phyloP scores from a whole-genome alignment of 306 rosid genomes.

The Glycyrrhiza uralensis region DNA sequence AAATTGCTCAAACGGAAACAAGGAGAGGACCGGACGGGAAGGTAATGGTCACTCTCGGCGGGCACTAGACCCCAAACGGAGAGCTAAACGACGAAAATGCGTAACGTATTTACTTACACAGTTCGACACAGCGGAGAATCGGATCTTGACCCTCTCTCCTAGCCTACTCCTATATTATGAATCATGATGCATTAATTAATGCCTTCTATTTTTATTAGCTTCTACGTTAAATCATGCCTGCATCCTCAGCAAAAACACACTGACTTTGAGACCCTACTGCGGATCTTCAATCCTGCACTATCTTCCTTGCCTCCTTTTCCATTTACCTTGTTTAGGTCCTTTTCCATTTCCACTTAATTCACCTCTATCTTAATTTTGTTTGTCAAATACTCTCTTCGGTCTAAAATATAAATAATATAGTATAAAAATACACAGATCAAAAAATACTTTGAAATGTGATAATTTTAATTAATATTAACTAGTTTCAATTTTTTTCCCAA shows the following conservation, averaged over 20 bases:
- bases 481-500: too few relatives aligned
- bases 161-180: too few relatives aligned
- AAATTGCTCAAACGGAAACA: too few relatives aligned
- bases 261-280: slow-evolving; percentile 14
- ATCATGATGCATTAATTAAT: neutral
- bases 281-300: neutral
- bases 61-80: slow-evolving; percentile 3
- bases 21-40: neutral
- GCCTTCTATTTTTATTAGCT: neutral
- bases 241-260: neutral
- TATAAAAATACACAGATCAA: too few relatives aligned
- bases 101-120: too few relatives aligned
- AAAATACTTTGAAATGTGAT: too few relatives aligned
- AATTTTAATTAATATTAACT: too few relatives aligned
- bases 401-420: too few relatives aligned
- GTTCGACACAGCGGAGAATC: neutral
- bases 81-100: slow-evolving; percentile 6
- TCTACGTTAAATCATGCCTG: slow-evolving; percentile 2
- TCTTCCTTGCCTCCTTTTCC: neutral
- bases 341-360: slow-evolving; percentile 19
- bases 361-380: neutral
- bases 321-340: slow-evolving; percentile 19
- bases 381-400: neutral
- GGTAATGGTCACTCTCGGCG: neutral
- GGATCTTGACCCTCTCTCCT: slow-evolving; percentile 13